Base-by-base conservation (phyloP, 176 grass and related monocot genomes). In the Alloteropsis semialata region DNA sequence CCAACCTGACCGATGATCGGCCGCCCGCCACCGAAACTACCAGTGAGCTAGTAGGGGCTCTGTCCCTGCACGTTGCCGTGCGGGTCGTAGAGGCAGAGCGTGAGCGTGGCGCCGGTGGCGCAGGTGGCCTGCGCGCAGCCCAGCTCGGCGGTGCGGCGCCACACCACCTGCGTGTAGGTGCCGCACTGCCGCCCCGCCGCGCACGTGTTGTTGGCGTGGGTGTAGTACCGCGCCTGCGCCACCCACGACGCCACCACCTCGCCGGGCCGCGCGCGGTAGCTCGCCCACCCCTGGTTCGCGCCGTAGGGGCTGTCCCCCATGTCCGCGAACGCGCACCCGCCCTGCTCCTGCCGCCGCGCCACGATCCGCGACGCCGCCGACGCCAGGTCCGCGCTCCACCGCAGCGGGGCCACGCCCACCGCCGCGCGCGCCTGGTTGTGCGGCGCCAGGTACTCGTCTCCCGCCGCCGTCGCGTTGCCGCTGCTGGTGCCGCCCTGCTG, bases 141-240 rank as follows among this genome's bases (percentile, higher is more conserved):
- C 48, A 94, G 69, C 63, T 65, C 73, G 59, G 45, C 55, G 37
- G 90, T 85, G 75, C 51, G 72, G 6, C 92, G 80, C 94, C 94
- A 97, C 77, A 91, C 92, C 55, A 98, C 96, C 88, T 98, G 96
- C 58, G 96, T 98, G 92, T 93, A 98, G 5, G 90, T 93, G 45
- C 96, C 96, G 89, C 92, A 93, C 60, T 86, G 74, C 82, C 77
- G 66, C 38, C 89, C 92, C 42, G 82, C 76, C 8, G 68, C 79
- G 82, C 92, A 95, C 22, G 68, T 60, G 84, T 95, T 95, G 86
- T 83, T 91, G 65, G 36, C 85, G 83, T 93, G 87, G 81, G 57
- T 45, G 84, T 93, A 91, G 86, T 83, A 93, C 82, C 50, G 66
- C 0, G 78, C 82, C 86, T 91, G 49, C 38, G 59, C 88, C 79